Evolutionary conservation across 768 basidiomycete genomes (phyloP), one percentile per base, ranked within the genome.

Genomic region (Chlorophyllum brunneum): DNA sequence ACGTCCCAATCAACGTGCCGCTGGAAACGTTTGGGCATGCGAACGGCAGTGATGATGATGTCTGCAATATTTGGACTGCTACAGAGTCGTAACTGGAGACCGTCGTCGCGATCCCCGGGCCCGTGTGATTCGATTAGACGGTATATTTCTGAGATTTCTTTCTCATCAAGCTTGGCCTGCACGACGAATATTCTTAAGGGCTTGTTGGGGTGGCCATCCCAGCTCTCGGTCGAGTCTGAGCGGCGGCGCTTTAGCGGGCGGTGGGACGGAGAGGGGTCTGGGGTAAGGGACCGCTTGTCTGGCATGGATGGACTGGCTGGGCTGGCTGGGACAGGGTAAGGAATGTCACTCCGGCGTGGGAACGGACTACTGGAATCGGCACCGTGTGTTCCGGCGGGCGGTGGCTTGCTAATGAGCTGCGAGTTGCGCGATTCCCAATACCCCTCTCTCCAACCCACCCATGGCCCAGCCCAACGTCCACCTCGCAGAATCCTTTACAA

Each of bases 11-110:
- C 59, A 11, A 92, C 47, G 65, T 91, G 88, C 43, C 88, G 72
- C 65, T 88, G 83, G 1, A 92, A 68, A 2, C 90, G 77, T 54
- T 77, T 77, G 58, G 74, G 73, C 81, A 88, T 90, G 29, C 64
- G 74, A 23, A 90, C 71, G 15, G 71, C 76, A 4, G 89, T 88
- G 50, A 92, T 61, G 33, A 92, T 67, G 29, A 90, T 69, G 46
- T 90, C 79, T 4, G 86, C 83, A 9, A 79, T 73, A 13, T 72
- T 65, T 2, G 69, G 56, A 33, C 77, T 60, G 13, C 58, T 55
- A 50, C 75, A 75, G 26, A 78, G 61, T 47, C 71, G 62, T n/a
- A 67, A 49, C 9, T 58, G 54, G 36, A 61, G 48, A 24, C 54
- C 23, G 10, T 42, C 26, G 53, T 22, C 23, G n/a, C 33, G 24